Evolutionary conservation across 306 rosid species (phyloP).

Genomic region (Vigna hirtella): DNA sequence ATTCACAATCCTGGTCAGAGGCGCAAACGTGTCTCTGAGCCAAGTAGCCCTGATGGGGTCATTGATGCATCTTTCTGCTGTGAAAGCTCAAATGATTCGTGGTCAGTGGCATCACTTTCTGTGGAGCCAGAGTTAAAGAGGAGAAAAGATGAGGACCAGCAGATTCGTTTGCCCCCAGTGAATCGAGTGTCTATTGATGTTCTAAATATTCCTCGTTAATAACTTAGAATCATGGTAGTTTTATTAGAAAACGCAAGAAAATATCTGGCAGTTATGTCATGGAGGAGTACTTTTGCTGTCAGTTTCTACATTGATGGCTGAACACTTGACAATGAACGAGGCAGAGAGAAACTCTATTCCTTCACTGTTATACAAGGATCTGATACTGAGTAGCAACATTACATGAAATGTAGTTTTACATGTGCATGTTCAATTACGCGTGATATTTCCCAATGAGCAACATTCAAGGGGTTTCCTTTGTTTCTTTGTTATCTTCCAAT

Average conservation of each 20-base stretch:
- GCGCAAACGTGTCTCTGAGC: slow-evolving; percentile 57
- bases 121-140: slow-evolving; percentile 62
- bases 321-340: slow-evolving; percentile 47
- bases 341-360: slow-evolving; percentile 32
- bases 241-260: slow-evolving; percentile 35
- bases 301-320: slow-evolving; percentile 42
- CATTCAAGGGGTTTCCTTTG: slow-evolving; percentile 13
- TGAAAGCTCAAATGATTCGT: slow-evolving; percentile 72
- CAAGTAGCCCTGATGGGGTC: slow-evolving; percentile 67
- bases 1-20: slow-evolving; percentile 46
- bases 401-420: slow-evolving; percentile 29
- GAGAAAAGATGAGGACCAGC: slow-evolving; percentile 70
- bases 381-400: slow-evolving; percentile 33
- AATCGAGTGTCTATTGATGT: slow-evolving; percentile 58
- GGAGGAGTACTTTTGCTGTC: slow-evolving; percentile 47
- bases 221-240: slow-evolving; percentile 49
- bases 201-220: slow-evolving; percentile 61
- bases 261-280: slow-evolving; percentile 44
- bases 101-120: slow-evolving; percentile 56
- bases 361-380: slow-evolving; percentile 36
- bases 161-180: slow-evolving; percentile 59
- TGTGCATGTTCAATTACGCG: neutral
- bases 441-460: slow-evolving; percentile 21
- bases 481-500: slow-evolving; percentile 5
- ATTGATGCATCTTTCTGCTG: slow-evolving; percentile 67